phyloP scores from a whole-genome alignment of 1,284 basidiomycete species.

The Paramarasmius palmivorus region DNA sequence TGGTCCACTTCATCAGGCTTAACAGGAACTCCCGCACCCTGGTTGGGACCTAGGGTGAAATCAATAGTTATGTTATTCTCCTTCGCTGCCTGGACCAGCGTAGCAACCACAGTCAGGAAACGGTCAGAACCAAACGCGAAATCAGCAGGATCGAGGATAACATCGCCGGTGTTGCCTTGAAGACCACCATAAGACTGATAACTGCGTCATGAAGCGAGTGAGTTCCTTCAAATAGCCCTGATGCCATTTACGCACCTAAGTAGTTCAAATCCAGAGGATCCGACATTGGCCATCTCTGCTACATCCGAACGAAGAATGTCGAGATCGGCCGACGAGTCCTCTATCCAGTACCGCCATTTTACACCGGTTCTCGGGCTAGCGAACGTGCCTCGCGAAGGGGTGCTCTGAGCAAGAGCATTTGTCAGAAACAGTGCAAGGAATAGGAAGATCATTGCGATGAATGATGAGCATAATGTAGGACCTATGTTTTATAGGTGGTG shows the following conservation, averaged over 20 bases:
- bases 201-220: background rate
- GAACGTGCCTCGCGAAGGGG: constrained; percentile 4
- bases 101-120: constrained; percentile 15
- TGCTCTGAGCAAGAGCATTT: background rate
- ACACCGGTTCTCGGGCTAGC: constrained; percentile 9
- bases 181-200: constrained; percentile 15
- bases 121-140: constrained; percentile 19
- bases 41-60: constrained; percentile 17
- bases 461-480: too few relatives aligned
- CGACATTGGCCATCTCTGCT: constrained; percentile 15
- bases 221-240: background rate
- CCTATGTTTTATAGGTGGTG: too few relatives aligned
- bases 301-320: constrained; percentile 16
- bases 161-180: too few relatives aligned
- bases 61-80: constrained; percentile 20
- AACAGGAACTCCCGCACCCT: constrained; percentile 19
- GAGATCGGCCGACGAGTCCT: constrained; percentile 15
- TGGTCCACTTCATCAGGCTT: constrained; percentile 18
- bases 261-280: constrained; percentile 16
- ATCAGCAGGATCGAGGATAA: background rate
- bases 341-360: constrained; percentile 21
- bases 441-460: too few relatives aligned
- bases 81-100: constrained; percentile 15
- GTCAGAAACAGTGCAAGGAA: background rate
- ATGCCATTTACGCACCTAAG: constrained; percentile 13